Conservation (phyloP, 345 rosid species). For the Salix suchowensis region DNA sequence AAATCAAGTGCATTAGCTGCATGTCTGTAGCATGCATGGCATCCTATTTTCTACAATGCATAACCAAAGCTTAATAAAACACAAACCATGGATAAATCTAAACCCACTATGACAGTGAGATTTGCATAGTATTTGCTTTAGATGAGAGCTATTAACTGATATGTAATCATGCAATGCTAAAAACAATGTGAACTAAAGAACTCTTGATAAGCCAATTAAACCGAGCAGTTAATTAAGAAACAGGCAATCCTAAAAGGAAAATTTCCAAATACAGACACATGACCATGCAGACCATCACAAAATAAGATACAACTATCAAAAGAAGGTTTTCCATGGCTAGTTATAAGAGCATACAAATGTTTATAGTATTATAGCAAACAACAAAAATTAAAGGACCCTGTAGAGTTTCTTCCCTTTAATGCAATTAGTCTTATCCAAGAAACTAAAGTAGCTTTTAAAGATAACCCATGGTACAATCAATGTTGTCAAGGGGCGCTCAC, state of each 20-base stretch:
- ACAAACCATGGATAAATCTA: background rate
- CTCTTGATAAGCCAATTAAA: conserved; percentile 1
- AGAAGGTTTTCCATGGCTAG: background rate
- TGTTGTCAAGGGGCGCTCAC: too few relatives aligned
- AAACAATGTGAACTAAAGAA: background rate
- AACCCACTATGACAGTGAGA: background rate
- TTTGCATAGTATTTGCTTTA: background rate
- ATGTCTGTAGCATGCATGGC: background rate
- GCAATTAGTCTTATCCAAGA: background rate
- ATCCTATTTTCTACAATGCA: background rate
- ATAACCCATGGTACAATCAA: background rate
- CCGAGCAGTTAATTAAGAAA: background rate
- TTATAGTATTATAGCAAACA: background rate
- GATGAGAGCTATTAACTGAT: background rate
- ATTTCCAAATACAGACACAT: background rate
- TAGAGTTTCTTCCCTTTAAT: too few relatives aligned
- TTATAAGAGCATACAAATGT: background rate
- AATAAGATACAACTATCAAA: background rate
- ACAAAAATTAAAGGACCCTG: background rate
- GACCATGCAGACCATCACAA: background rate
- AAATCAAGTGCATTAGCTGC: background rate
- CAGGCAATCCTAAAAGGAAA: background rate
- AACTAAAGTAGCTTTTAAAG: background rate
- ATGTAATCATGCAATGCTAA: background rate
- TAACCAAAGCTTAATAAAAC: background rate